A percentile compares a stretch with the other conserved stretches of the same genome.
These are phyloP conservation scores for Chalciporus piperatoides DNA, from an alignment of 1,284 basidiomycete species.

Conservation along the genomic window DNA sequence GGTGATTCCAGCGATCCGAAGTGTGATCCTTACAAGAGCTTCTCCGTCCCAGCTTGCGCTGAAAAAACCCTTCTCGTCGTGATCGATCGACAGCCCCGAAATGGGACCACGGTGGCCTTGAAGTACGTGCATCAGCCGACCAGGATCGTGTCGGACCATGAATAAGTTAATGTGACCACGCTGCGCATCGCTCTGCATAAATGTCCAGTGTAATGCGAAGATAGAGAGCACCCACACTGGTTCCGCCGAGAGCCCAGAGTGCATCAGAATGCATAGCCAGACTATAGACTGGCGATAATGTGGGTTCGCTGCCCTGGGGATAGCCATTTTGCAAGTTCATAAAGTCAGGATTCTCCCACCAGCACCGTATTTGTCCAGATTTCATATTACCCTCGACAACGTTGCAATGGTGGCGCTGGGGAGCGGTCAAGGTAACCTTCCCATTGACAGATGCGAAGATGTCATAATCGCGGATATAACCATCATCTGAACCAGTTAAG, in stretches of 20 bases:
- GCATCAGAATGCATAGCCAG: conserved; percentile 88
- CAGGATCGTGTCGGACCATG: conserved; percentile 90
- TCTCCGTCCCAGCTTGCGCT: conserved; percentile 96
- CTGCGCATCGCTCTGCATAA: conserved; percentile 39
- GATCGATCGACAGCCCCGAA: conserved; percentile 78
- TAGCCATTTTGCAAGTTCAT: conserved; percentile 30
- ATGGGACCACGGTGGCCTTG: conserved; percentile 76
- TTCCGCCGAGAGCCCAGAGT: conserved; percentile 85
- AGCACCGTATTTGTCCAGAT: conserved; percentile 80
- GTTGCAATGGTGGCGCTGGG: conserved; percentile 84
- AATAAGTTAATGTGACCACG: conserved; percentile 87
- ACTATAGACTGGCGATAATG: conserved; percentile 77
- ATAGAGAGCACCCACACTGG: conserved; percentile 54
- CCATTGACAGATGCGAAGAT: conserved; percentile 87
- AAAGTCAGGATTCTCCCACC: conserved; percentile 79
- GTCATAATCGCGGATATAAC: conserved; percentile 92
- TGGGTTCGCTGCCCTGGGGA: conserved; percentile 42
- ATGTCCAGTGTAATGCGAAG: conserved; percentile 13
- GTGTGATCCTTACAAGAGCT: conserved; percentile 64
- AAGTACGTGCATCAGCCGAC: conserved; percentile 73
- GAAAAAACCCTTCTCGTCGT: conserved; percentile 81
- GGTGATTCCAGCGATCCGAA: conserved; percentile 1
- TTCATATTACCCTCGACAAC: conserved; percentile 93
- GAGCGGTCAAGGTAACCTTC: conserved; percentile 83
- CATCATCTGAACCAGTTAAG: conserved; percentile 90